Conservation (phyloP, 2,329 filamentous ascomycete genomes). For the Epichloe baconii region DNA sequence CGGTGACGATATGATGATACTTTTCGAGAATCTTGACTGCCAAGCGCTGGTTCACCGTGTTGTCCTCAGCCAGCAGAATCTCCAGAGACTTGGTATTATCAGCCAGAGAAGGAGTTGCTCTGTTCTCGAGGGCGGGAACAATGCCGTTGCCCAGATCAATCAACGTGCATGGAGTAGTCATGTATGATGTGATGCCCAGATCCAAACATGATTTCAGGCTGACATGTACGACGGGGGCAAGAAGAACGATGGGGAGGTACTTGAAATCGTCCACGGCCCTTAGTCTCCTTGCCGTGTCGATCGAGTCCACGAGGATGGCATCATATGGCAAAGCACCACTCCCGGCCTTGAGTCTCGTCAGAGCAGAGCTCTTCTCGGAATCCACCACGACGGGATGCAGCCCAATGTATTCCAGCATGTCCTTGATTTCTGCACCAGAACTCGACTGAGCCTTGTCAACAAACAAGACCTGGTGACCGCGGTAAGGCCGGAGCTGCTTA, state of each 20-base stretch:
- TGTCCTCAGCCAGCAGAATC: constrained; percentile 91
- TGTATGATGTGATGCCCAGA: constrained; percentile 95
- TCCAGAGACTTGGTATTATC: constrained; percentile 94
- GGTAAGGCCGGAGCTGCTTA: constrained; percentile 80
- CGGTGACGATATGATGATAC: constrained; percentile 83
- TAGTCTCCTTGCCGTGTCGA: constrained; percentile 75
- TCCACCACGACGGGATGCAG: constrained; percentile 76
- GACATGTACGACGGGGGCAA: constrained; percentile 81
- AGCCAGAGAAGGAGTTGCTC: constrained; percentile 78
- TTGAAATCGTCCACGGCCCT: constrained; percentile 90
- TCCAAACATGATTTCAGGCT: constrained; percentile 89
- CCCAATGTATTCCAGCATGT: constrained; percentile 66
- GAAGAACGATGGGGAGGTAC: constrained; percentile 87
- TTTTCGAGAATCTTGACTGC: constrained; percentile 96
- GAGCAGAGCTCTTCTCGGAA: constrained; percentile 53
- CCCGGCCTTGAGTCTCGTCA: constrained; percentile 37
- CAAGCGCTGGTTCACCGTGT: constrained; percentile 89
- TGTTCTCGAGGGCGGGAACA: constrained; percentile 86
- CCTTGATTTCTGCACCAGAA: constrained; percentile 60
- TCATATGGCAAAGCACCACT: constrained; percentile 61
- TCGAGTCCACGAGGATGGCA: constrained; percentile 90
- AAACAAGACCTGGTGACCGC: constrained; percentile 82
- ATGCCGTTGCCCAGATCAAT: constrained; percentile 94
- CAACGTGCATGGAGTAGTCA: constrained; percentile 90
- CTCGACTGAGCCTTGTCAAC: constrained; percentile 81